Percentiles rank a stretch among this genome's conserved stretches.
Conservation (phyloP, 768 basidiomycete genomes). For the Scleroderma citrinum region DNA sequence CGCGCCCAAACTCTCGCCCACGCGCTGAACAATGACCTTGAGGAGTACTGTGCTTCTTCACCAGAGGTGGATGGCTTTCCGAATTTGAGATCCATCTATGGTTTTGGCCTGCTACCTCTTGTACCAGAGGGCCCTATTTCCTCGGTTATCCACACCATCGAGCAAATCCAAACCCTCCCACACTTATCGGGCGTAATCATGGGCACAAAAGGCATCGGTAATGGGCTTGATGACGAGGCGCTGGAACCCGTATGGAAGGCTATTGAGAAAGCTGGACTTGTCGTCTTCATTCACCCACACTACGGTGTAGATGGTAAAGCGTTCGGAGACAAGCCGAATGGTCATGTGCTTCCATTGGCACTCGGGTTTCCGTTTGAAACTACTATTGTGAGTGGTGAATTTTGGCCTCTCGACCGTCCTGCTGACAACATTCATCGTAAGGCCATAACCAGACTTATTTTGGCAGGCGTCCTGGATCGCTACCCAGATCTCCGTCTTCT, state of each 20-base stretch:
- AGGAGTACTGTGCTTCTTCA: slow-evolving; percentile 68
- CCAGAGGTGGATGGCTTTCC: slow-evolving; percentile 33
- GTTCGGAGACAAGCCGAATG: slow-evolving; percentile 75
- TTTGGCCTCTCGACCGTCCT: not conserved
- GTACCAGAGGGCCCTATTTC: slow-evolving; percentile 56
- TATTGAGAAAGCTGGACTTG: slow-evolving; percentile 59
- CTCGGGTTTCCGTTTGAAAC: slow-evolving; percentile 91
- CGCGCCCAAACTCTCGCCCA: slow-evolving; percentile 61
- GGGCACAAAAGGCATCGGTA: slow-evolving; percentile 73
- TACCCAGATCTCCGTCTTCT: slow-evolving; percentile 71
- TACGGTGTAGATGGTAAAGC: slow-evolving; percentile 72
- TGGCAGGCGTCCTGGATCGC: slow-evolving; percentile 75
- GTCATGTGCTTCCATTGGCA: slow-evolving; percentile 82
- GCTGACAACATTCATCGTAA: slow-evolving; percentile 11
- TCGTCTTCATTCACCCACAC: slow-evolving; percentile 83
- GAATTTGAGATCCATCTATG: slow-evolving; percentile 63
- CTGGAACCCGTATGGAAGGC: slow-evolving; percentile 83
- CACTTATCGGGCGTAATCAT: slow-evolving; percentile 77
- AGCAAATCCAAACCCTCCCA: slow-evolving; percentile 57
- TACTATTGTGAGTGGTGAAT: slow-evolving; percentile 56
- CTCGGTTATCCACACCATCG: slow-evolving; percentile 56
- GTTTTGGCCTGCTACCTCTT: slow-evolving; percentile 79
- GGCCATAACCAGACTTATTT: slow-evolving; percentile 75
- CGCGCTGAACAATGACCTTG: slow-evolving; percentile 73
- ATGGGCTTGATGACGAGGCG: slow-evolving; percentile 71